A percentile compares a stretch with the other conserved stretches of the same genome.
These are phyloP conservation scores for Pyrus communis DNA, from an alignment of 306 rosid genomes.

Conservation along the genomic window DNA sequence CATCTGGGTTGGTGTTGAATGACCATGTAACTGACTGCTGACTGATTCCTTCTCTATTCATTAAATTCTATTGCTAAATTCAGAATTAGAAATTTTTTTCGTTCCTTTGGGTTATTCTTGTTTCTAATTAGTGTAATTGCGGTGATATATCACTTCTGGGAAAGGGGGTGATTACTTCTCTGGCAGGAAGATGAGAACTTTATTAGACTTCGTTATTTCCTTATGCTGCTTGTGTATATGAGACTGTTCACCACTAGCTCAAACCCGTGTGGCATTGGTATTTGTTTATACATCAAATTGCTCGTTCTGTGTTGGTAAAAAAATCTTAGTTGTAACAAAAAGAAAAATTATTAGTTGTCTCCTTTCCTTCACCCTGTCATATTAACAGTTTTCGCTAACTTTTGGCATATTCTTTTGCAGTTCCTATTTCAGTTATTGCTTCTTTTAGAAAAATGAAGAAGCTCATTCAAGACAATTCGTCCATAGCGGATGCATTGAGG, in stretches of 20 bases:
- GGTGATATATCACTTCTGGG: not conserved
- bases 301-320: not conserved
- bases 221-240: not conserved
- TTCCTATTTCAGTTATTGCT: constrained; percentile 63
- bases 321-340: not conserved
- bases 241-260: not conserved
- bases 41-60: constrained; percentile 36
- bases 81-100: not conserved
- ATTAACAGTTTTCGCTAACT: not conserved
- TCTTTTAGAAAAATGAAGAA: constrained; percentile 81
- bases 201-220: not conserved
- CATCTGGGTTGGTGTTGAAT: constrained; percentile 25
- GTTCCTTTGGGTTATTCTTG: not conserved
- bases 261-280: not conserved
- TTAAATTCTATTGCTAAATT: not conserved
- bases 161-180: not conserved
- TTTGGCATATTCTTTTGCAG: constrained; percentile 41
- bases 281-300: not conserved
- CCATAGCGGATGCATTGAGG: constrained; percentile 60
- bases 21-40: constrained; percentile 25
- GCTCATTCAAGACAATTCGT: constrained; percentile 47
- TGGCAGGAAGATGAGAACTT: not conserved
- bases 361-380: not conserved
- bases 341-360: not conserved
- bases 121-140: not conserved